These are phyloP conservation scores for Tricholomella constricta DNA, from an alignment of 768 basidiomycete genomes.

Conservation along the genomic window DNA sequence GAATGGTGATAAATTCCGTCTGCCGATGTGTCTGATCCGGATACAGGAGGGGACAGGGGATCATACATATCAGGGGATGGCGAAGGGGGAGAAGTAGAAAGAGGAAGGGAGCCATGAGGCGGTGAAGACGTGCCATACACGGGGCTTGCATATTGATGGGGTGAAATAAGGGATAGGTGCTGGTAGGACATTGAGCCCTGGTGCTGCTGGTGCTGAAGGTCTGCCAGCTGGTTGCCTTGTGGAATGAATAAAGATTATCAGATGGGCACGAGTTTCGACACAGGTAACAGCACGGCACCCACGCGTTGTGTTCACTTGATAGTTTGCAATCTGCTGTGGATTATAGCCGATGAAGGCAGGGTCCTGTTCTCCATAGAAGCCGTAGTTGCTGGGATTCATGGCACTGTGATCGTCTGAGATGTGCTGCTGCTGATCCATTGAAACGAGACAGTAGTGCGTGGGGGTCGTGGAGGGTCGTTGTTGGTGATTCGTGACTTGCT, in stretches of 20 bases:
- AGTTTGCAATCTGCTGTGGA: conserved; percentile 54
- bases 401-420: conserved; percentile 52
- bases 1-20: conserved; percentile 82
- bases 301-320: conserved; percentile 69
- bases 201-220: conserved; percentile 65
- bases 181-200: conserved; percentile 46
- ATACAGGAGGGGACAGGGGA: conserved; percentile 82
- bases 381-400: conserved; percentile 45
- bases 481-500: conserved; percentile 23
- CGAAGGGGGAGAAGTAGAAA: conserved; percentile 73
- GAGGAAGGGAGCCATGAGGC: conserved; percentile 70
- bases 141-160: conserved; percentile 64
- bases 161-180: conserved; percentile 65
- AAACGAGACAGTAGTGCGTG: conserved; percentile 31
- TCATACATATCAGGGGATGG: conserved; percentile 81
- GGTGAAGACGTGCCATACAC: conserved; percentile 56
- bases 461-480: conserved; percentile 31
- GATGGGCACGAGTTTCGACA: conserved; percentile 63
- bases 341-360: conserved; percentile 56
- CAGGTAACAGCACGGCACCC: conserved; percentile 52
- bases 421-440: conserved; percentile 46
- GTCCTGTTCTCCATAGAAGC: conserved; percentile 60
- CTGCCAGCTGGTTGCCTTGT: conserved; percentile 57
- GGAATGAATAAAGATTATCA: conserved; percentile 59
- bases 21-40: conserved; percentile 87